Conservation (phyloP, 1,284 basidiomycete genomes). For the Cutaneotrichosporon curvatum region DNA sequence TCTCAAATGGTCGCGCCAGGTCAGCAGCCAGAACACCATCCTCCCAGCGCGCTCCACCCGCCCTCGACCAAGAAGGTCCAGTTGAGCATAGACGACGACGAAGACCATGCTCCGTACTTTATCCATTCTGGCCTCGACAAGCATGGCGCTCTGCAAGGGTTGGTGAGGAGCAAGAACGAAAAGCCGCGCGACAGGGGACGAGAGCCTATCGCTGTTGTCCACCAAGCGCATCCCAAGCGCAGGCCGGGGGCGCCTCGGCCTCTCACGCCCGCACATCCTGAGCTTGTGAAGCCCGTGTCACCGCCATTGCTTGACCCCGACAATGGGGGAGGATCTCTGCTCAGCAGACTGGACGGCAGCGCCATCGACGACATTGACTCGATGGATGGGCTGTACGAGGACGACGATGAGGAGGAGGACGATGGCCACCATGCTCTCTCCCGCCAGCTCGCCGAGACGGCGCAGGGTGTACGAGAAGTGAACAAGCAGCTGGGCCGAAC, state of each 20-base stretch:
- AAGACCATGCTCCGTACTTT: constrained; percentile 42
- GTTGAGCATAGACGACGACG: constrained; percentile 8
- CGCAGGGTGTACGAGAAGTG: constrained; percentile 95
- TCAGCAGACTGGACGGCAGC: constrained; percentile 11
- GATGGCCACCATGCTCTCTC: constrained; percentile 68
- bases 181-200: constrained; percentile 2
- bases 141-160: constrained; percentile 42
- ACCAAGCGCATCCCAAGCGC: background rate
- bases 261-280: constrained; percentile 6
- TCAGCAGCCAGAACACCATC: no score
- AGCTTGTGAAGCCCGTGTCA: background rate
- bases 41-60: background rate
- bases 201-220: background rate
- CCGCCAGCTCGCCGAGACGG: constrained; percentile 89
- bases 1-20: no score
- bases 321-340: background rate
- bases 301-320: background rate
- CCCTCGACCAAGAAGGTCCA: constrained; percentile 13
- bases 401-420: constrained; percentile 42
- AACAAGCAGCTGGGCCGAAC: constrained; percentile 98
- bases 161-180: constrained; percentile 26
- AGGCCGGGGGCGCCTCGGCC: constrained; percentile 4
- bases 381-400: background rate
- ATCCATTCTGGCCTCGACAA: constrained; percentile 48
- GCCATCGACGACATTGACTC: constrained; percentile 1